Evolutionary conservation across 2,329 filamentous ascomycete genomes (phyloP), one percentile per base, ranked within the genome.

Genomic region (Sphaerostilbella broomeana): DNA sequence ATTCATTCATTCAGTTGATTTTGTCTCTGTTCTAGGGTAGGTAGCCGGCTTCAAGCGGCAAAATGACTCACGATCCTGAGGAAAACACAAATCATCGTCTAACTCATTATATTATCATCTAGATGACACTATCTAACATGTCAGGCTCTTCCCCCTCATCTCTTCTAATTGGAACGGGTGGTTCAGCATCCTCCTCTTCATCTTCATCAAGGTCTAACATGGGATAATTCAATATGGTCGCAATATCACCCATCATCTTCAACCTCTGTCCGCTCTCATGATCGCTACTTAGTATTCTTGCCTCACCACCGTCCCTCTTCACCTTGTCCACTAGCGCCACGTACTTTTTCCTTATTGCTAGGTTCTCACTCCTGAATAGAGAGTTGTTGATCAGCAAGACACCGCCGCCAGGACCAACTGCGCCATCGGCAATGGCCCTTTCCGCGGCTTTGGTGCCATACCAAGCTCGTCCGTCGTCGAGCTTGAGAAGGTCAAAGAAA

Each of bases 221-320:
- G 0, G 92, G 89, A 58, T 89, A 98, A 10, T 90, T 95, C 47
- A 95, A 66, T 19, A 95, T 83, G 2, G 88, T 88, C 12, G 90
- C 92, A 46, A 98, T 83, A 13, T 88, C 85, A 1, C 92, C 89
- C 44, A 97, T 60, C 10, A 81, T 84, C 49, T 89, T 86, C 11
- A 98, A 64, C 44, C 88, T 72, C 65, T 84, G 83, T 1, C 92
- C 92, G 59, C 89, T 95, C 67, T 95, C 90, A 60, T 97, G 90
- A 55, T 94, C 84, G 53, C 85, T 89, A 60, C 90, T 97, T 19
- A 97, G 64, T n/a, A 97, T 77, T 38, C 86, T 72, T 1, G 87
- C 86, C 49, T 95, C 88, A 2, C 90, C 92, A 5, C 90, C 92
- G 47, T 87, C 81, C 3, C 80, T 80, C 48, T 81, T 79, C n/a